These are phyloP conservation scores for Thymus quinquecostatus DNA, from an alignment of 257 asterid species.

Conservation along the genomic window DNA sequence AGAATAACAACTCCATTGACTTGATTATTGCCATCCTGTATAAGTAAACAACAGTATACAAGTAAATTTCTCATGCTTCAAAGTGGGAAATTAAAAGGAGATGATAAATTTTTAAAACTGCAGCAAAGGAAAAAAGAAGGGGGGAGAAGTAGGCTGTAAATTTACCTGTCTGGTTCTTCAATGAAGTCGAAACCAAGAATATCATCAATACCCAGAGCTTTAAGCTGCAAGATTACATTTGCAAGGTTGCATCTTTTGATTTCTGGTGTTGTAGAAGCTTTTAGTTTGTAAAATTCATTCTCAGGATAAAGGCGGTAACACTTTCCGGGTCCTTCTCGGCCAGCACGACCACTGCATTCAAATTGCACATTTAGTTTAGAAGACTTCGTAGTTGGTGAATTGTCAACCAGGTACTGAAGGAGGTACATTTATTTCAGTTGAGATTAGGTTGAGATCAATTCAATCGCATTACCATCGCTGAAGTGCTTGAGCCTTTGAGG, in stretches of 20 bases:
- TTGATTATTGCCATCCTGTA: conserved; percentile 83
- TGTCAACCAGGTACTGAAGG: neutral
- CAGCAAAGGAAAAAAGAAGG: neutral
- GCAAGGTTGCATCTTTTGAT: conserved; percentile 93
- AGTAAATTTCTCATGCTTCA: conserved; percentile 11
- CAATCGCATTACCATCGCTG: conserved; percentile 75
- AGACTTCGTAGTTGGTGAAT: conserved; percentile 9
- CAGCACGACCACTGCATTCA: conserved; percentile 95
- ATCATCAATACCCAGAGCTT: conserved; percentile 89
- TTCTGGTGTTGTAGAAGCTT: conserved; percentile 84
- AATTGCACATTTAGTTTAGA: conserved; percentile 9
- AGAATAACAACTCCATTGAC: conserved; percentile 79
- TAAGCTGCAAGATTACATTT: conserved; percentile 91
- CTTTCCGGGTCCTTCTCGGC: conserved; percentile 98
- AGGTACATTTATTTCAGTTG: neutral
- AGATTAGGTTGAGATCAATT: conserved; percentile 18
- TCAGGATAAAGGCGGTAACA: conserved; percentile 98
- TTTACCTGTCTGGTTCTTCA: conserved; percentile 86
- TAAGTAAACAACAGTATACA: conserved; percentile 21
- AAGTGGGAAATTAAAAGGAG: neutral
- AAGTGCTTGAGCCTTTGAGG: conserved; percentile 96
- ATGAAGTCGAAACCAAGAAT: conserved; percentile 88
- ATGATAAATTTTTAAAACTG: conserved; percentile 9
- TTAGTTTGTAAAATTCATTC: conserved; percentile 79
- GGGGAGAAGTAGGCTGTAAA: neutral